phyloP scores from a whole-genome alignment of 2,329 filamentous ascomycete species.

The Teratosphaeria epicoccoides region DNA sequence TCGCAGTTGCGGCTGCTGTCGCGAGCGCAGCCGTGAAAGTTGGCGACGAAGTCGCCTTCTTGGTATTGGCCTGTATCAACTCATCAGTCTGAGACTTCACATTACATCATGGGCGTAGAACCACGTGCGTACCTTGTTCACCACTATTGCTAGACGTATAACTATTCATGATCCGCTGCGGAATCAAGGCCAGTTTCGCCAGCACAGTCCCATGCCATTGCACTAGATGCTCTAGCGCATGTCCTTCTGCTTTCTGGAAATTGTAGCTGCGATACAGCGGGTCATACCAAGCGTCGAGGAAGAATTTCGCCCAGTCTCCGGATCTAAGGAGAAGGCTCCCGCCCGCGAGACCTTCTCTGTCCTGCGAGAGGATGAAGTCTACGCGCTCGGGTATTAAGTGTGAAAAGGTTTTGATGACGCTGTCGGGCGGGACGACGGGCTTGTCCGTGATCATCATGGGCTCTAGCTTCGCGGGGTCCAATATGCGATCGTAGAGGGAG shows the following conservation, averaged over 20 bases:
- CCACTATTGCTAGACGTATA: conserved; percentile 44
- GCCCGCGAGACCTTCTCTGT: conserved; percentile 64
- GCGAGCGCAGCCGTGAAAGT: conserved; percentile 61
- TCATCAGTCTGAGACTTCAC: too few species aligned
- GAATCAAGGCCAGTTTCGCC: conserved; percentile 79
- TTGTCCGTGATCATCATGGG: conserved; percentile 72
- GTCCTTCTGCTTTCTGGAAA: conserved; percentile 86
- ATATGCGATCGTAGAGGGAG: conserved; percentile 59
- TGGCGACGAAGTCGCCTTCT: conserved; percentile 74
- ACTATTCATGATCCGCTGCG: conserved; percentile 71
- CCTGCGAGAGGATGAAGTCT: conserved; percentile 75
- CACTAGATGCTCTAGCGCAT: conserved; percentile 62
- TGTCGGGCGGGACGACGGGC: conserved; percentile 85
- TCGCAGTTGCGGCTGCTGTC: conserved; percentile 48
- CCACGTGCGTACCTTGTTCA: neutral
- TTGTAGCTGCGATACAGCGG: conserved; percentile 89
- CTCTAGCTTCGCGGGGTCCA: conserved; percentile 58
- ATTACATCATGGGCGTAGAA: too few species aligned
- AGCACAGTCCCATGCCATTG: conserved; percentile 92
- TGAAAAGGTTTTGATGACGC: conserved; percentile 87
- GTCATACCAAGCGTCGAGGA: conserved; percentile 93
- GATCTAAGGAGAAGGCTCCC: conserved; percentile 71
- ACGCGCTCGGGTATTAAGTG: conserved; percentile 69
- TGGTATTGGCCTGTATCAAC: conserved; percentile 46
- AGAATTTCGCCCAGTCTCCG: conserved; percentile 84